Conservation (phyloP, 805 yeast genomes). For the Lipomyces kockii region DNA sequence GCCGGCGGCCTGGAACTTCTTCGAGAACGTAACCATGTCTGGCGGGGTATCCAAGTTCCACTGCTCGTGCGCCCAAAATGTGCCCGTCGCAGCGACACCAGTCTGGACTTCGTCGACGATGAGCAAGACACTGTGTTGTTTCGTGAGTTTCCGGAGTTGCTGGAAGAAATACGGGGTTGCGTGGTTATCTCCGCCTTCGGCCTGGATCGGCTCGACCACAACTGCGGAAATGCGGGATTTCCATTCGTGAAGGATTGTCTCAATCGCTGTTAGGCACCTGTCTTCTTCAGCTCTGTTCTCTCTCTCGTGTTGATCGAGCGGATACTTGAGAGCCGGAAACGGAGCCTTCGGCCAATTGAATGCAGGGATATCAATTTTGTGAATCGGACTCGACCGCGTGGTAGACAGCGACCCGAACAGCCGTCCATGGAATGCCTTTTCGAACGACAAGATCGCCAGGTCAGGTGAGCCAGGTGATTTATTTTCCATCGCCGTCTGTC, state of each 20-base stretch:
- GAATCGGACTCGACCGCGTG: constrained; percentile 93
- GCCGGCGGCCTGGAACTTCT: constrained; percentile 89
- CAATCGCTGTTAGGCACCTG: constrained; percentile 78
- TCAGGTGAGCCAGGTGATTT: constrained; percentile 79
- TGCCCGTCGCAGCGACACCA: constrained; percentile 87
- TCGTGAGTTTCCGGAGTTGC: constrained; percentile 75
- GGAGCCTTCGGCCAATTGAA: constrained; percentile 98
- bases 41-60: constrained; percentile 76
- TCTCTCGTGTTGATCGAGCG: constrained; percentile 67
- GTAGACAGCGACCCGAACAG: constrained; percentile 88
- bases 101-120: constrained; percentile 90
- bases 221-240: constrained; percentile 81
- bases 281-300: constrained; percentile 78
- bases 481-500: constrained; percentile 74
- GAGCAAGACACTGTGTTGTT: constrained; percentile 68
- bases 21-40: constrained; percentile 83
- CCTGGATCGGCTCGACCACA: constrained; percentile 88
- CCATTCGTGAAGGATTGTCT: constrained; percentile 67
- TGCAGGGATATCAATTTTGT: constrained; percentile 84
- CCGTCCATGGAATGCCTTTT: constrained; percentile 93
- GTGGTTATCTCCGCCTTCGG: constrained; percentile 92
- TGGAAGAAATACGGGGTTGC: constrained; percentile 79
- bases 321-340: constrained; percentile 83
- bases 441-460: constrained; percentile 81
- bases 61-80: constrained; percentile 87